These are phyloP conservation scores for Cotoneaster glaucophyllus DNA, from an alignment of 306 rosid genomes.

Conservation along the genomic window DNA sequence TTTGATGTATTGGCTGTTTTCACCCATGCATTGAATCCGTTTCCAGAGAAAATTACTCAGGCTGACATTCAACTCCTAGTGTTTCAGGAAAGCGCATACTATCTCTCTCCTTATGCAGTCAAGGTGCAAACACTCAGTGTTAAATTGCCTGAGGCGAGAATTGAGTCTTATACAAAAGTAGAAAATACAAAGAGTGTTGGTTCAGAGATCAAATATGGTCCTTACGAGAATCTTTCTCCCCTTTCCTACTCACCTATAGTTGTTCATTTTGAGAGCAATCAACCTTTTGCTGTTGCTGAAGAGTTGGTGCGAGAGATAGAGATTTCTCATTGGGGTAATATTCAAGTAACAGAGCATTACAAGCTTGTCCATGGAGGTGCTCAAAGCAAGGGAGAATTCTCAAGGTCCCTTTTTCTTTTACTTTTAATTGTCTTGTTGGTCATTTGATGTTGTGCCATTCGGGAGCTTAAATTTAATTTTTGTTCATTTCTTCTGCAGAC, in stretches of 20 bases:
- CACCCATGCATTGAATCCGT: conserved; percentile 56
- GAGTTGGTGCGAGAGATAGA: conserved; percentile 84
- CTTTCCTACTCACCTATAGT: conserved; percentile 59
- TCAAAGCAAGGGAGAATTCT: conserved; percentile 87
- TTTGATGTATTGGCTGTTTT: conserved; percentile 72
- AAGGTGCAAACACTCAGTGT: conserved; percentile 62
- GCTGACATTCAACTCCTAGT: conserved; percentile 83
- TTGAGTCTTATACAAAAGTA: conserved; percentile 73
- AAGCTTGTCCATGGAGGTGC: conserved; percentile 81
- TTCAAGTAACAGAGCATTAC: conserved; percentile 93
- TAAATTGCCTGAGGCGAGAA: conserved; percentile 82
- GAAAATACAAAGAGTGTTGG: conserved; percentile 67
- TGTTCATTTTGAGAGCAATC: conserved; percentile 84
- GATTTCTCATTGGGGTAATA: conserved; percentile 95
- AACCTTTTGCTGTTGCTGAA: conserved; percentile 82
- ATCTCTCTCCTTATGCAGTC: conserved; percentile 76
- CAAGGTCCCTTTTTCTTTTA: conserved; percentile 50
- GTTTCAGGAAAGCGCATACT: conserved; percentile 72
- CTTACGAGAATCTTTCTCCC: conserved; percentile 68
- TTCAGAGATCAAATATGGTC: conserved; percentile 91
- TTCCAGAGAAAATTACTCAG: conserved; percentile 85
- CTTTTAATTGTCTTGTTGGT: not conserved
- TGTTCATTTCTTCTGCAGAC: conserved; percentile 51
- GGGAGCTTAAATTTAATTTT: conserved; percentile 16
- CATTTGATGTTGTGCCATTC: conserved; percentile 13